Evolutionary conservation across 140 eudicot species (phyloP).

Genomic region (Cichorium intybus): DNA sequence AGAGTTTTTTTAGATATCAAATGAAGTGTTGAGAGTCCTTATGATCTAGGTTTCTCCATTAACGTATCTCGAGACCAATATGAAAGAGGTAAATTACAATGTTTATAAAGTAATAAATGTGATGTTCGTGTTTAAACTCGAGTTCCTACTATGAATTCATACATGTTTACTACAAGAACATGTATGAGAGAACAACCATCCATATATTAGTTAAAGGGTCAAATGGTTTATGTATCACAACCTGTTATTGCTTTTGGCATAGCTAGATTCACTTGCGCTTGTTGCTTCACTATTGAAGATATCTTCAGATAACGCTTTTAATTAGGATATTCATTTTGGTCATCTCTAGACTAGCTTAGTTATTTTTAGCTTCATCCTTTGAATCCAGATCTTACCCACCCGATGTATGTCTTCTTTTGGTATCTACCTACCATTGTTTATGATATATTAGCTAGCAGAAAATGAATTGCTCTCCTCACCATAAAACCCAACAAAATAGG

Average conservation of each 20-base stretch:
- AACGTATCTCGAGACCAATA: background rate
- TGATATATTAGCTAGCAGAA: no score
- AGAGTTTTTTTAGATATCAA: no score
- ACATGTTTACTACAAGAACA: no score
- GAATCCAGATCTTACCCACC: background rate
- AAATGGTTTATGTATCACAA: background rate
- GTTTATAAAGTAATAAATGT: background rate
- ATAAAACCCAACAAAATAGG: background rate
- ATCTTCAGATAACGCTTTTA: background rate
- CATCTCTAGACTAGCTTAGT: background rate
- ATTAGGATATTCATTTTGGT: background rate
- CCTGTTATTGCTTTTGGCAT: background rate
- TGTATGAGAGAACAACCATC: background rate
- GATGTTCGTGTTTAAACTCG: no score
- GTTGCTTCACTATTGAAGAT: background rate
- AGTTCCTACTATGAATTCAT: background rate
- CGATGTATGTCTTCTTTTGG: background rate
- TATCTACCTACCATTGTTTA: background rate
- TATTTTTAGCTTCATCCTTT: background rate
- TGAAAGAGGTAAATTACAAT: background rate
- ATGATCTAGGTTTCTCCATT: no score
- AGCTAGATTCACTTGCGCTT: background rate
- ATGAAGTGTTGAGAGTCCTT: no score
- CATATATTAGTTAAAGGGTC: background rate
- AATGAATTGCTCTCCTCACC: background rate